Conservation (phyloP, 148 eudicot genomes). For the Vaccinium myrtillus region DNA sequence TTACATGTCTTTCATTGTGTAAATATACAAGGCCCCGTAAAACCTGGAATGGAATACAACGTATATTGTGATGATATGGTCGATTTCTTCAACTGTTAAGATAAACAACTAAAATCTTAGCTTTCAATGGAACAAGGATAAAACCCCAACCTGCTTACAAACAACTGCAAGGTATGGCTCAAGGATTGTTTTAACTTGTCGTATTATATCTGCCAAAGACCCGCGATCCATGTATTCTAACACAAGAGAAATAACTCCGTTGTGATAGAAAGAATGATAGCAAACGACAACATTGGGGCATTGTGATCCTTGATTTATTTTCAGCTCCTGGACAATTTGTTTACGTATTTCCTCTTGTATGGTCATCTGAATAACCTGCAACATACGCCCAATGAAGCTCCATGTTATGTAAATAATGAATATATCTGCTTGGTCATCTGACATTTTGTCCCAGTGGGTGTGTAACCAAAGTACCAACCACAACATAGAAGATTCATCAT, state of each 20-base stretch:
- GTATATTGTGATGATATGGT: neutral
- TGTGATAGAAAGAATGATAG: conserved; percentile 92
- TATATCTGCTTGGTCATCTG: neutral
- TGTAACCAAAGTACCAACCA: neutral
- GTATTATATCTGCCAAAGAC: conserved; percentile 76
- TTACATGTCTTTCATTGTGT: conserved; percentile 91
- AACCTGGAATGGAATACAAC: conserved; percentile 47
- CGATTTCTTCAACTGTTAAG: neutral
- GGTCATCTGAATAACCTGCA: conserved; percentile 94
- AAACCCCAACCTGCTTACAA: conserved; percentile 73
- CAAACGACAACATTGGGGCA: conserved; percentile 86
- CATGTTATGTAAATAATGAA: neutral
- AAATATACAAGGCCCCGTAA: conserved; percentile 85
- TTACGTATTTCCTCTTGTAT: conserved; percentile 95
- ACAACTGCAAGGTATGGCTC: conserved; percentile 97
- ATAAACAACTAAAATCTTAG: neutral
- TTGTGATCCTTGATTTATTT: conserved; percentile 92
- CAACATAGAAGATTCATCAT: neutral
- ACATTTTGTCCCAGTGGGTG: no score
- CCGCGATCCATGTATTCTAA: conserved; percentile 98
- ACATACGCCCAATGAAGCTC: conserved; percentile 16
- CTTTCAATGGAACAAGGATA: conserved; percentile 9
- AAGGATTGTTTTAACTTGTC: conserved; percentile 90
- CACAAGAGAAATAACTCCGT: conserved; percentile 88
- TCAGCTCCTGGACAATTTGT: conserved; percentile 97